phyloP scores from a whole-genome alignment of 2,329 filamentous ascomycete species.

The Calonectria henricotiae region DNA sequence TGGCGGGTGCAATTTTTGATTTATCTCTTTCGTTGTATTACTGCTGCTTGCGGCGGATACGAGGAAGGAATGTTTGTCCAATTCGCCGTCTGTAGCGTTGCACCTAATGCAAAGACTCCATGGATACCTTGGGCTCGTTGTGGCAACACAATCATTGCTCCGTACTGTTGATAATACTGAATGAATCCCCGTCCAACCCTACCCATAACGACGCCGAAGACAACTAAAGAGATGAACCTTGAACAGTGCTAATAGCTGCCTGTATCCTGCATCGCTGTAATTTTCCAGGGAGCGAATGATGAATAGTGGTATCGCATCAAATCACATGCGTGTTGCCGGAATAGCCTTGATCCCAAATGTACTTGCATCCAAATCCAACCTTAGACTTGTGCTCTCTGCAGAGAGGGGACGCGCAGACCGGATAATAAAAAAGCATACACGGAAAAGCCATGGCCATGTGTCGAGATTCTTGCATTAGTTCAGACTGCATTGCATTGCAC shows the following conservation, averaged over 20 bases:
- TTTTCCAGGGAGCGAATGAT: no score
- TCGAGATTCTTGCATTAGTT: not conserved
- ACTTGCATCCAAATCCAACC: not conserved
- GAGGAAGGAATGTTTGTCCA: not conserved
- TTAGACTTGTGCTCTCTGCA: not conserved
- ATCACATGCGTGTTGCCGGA: not conserved
- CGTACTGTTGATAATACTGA: no score
- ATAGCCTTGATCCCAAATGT: not conserved
- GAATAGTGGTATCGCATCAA: no score
- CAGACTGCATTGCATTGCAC: not conserved
- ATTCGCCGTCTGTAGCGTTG: no score
- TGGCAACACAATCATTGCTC: no score
- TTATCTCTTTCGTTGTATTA: slow-evolving; percentile 63
- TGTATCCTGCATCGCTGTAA: no score
- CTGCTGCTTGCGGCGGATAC: not conserved
- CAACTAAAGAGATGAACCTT: no score
- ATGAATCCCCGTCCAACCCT: no score
- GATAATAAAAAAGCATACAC: not conserved
- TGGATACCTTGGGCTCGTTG: no score
- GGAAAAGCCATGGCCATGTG: not conserved
- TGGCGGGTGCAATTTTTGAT: slow-evolving; percentile 71
- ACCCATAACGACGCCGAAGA: no score
- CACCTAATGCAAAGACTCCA: no score
- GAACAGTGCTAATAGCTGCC: no score
- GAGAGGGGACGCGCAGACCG: not conserved